Percentiles rank a stretch among this genome's conserved stretches.
These are phyloP conservation scores for Scytalidium sp. DNA, from an alignment of 2,329 filamentous ascomycete species.

Conservation along the genomic window DNA sequence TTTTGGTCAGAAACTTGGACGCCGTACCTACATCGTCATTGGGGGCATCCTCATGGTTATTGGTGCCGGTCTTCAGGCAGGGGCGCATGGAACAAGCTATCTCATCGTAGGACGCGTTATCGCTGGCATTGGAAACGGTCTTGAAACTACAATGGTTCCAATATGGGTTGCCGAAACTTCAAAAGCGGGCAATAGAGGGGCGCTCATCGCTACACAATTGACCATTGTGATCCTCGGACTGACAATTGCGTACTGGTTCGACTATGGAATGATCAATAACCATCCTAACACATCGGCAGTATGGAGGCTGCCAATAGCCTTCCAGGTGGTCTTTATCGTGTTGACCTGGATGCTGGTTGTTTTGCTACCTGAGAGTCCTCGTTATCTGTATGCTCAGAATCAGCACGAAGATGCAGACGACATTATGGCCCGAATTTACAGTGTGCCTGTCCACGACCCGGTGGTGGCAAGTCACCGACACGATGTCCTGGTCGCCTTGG, in stretches of 20 bases:
- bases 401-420: slow-evolving; percentile 19
- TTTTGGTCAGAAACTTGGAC: slow-evolving; percentile 49
- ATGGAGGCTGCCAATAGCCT: slow-evolving; percentile 25
- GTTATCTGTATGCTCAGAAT: slow-evolving; percentile 26
- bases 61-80: slow-evolving; percentile 41
- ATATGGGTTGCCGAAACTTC: slow-evolving; percentile 44
- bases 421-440: slow-evolving; percentile 1
- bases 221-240: slow-evolving; percentile 25
- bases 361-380: slow-evolving; percentile 25
- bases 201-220: slow-evolving; percentile 37
- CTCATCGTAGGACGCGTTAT: slow-evolving; percentile 47
- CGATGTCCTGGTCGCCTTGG: slow-evolving; percentile 4
- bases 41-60: slow-evolving; percentile 52
- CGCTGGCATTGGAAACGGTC: slow-evolving; percentile 30
- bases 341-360: slow-evolving; percentile 22
- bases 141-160: slow-evolving; percentile 41
- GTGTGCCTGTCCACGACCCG: neutral
- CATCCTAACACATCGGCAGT: slow-evolving; percentile 11
- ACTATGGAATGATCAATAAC: slow-evolving; percentile 25
- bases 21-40: slow-evolving; percentile 50
- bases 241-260: slow-evolving; percentile 27
- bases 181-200: slow-evolving; percentile 36
- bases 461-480: neutral
- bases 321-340: slow-evolving; percentile 26
- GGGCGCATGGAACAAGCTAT: slow-evolving; percentile 40